A percentile compares a stretch with the other conserved stretches of the same genome.
phyloP scores from a whole-genome alignment of 2,329 filamentous ascomycete genomes.

The Colletotrichum godetiae region DNA sequence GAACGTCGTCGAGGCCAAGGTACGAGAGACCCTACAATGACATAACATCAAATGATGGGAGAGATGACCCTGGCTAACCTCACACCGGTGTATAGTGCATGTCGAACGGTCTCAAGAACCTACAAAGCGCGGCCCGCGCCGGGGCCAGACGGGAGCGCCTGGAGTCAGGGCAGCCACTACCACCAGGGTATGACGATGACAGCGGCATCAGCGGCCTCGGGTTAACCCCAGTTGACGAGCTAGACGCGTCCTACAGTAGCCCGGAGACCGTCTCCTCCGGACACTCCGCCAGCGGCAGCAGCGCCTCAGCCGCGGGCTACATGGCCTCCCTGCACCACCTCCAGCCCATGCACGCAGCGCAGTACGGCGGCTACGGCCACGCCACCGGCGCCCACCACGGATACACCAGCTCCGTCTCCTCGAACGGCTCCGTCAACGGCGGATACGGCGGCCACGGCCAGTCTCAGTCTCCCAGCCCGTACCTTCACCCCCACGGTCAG shows the following conservation, averaged over 20 bases:
- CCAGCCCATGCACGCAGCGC: slow-evolving; percentile 38
- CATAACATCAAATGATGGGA: background rate
- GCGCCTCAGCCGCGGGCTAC: slow-evolving; percentile 44
- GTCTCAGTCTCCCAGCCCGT: slow-evolving; percentile 39
- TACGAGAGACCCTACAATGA: slow-evolving; percentile 45
- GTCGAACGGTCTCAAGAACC: slow-evolving; percentile 84
- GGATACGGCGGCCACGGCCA: slow-evolving; percentile 41
- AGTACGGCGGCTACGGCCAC: slow-evolving; percentile 43
- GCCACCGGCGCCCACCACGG: slow-evolving; percentile 46
- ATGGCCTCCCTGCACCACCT: slow-evolving; percentile 43
- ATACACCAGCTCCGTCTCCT: slow-evolving; percentile 67
- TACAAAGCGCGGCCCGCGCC: slow-evolving; percentile 76
- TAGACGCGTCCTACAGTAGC: slow-evolving; percentile 68
- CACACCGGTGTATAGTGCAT: slow-evolving; percentile 71
- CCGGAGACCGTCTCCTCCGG: slow-evolving; percentile 61
- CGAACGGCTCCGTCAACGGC: slow-evolving; percentile 51
- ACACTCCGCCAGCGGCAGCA: slow-evolving; percentile 54
- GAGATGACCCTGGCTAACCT: slow-evolving; percentile 27
- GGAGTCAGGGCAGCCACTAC: slow-evolving; percentile 56
- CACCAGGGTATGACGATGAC: slow-evolving; percentile 72
- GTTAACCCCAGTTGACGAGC: slow-evolving; percentile 69
- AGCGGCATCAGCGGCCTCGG: slow-evolving; percentile 74
- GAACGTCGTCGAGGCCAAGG: slow-evolving; percentile 75
- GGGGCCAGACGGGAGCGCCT: slow-evolving; percentile 73
- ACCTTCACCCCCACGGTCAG: slow-evolving; percentile 49